These are phyloP conservation scores for Adansonia rubrostipa DNA, from an alignment of 441 rosid species.

Conservation along the genomic window DNA sequence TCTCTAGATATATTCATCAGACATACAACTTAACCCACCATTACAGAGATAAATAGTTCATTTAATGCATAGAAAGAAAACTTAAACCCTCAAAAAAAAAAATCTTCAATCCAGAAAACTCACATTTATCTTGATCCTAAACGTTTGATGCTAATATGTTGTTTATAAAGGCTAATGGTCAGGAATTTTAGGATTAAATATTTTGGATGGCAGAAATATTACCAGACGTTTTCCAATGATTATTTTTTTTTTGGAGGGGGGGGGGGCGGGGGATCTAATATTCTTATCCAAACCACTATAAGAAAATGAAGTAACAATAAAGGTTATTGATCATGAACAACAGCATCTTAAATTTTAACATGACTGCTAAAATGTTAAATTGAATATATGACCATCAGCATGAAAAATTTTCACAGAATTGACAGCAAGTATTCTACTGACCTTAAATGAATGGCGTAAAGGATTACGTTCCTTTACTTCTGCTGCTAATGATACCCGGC, in stretches of 20 bases:
- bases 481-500: slow-evolving; percentile 73
- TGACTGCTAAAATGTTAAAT: background rate
- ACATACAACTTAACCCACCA: slow-evolving; percentile 20
- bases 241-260: background rate
- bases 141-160: background rate
- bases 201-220: background rate
- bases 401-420: background rate
- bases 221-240: background rate
- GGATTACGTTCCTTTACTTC: slow-evolving; percentile 95
- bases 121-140: background rate
- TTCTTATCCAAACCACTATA: slow-evolving; percentile 9
- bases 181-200: background rate
- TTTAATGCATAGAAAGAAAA: slow-evolving; percentile 5
- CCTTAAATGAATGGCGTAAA: slow-evolving; percentile 89
- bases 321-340: background rate
- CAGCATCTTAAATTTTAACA: background rate
- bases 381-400: background rate
- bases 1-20: slow-evolving; percentile 36
- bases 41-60: background rate
- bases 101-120: background rate
- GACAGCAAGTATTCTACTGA: slow-evolving; percentile 32
- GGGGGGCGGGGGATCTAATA: background rate
- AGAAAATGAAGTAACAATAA: background rate
- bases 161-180: background rate
- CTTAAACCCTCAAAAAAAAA: background rate